Base-by-base conservation (phyloP, 176 grass and related monocot species). In the Lolium rigidum region DNA sequence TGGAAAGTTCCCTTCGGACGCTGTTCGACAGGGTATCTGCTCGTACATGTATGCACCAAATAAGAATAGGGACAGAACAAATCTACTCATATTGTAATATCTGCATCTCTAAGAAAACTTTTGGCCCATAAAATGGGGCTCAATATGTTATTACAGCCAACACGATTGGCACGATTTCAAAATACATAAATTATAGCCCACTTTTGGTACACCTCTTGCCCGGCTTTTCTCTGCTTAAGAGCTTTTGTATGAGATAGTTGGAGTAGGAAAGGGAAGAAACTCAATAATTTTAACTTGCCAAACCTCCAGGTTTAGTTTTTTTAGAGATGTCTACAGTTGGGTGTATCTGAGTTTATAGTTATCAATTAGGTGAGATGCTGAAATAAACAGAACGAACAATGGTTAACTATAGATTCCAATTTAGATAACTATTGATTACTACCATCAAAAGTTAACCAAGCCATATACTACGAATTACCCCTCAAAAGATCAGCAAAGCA, bases 11-110 rank as follows among this genome's bases (percentile, higher is more conserved):
- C 95, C 95, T 80, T 64, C 63, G 64, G 77, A 91, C 86, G 95
- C 95, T 78, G 91, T 95, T 90, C 93, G 87, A 87, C 95, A 91
- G 18, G 95, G 96, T 89, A 98, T 92, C 96, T 98, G 85, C 43
- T 39, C 20, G n/a, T 84, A 87, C 38, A 86, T 7, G 38, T 41
- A 63, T 59, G 24, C 24, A 86, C 70, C 76, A 21, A 17, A 64
- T 39, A 41, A 51, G 7, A 87, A 58, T 67, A 80, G 9, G 62
- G 50, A 72, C 35, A 56, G 50, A 89, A 67, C 51, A 73, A 37
- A 43, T 28, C 71, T 57, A 55, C 14, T 70, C 8, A 18, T 68
- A 66, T 70, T 49, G 43, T 78, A 59, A 78, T 76, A 26, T 88
- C 21, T 15, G 60, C 60, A 26, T 26, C 60, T 63, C 60, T 1